phyloP scores from a whole-genome alignment of 257 asterid genomes.

The Henckelia pumila region DNA sequence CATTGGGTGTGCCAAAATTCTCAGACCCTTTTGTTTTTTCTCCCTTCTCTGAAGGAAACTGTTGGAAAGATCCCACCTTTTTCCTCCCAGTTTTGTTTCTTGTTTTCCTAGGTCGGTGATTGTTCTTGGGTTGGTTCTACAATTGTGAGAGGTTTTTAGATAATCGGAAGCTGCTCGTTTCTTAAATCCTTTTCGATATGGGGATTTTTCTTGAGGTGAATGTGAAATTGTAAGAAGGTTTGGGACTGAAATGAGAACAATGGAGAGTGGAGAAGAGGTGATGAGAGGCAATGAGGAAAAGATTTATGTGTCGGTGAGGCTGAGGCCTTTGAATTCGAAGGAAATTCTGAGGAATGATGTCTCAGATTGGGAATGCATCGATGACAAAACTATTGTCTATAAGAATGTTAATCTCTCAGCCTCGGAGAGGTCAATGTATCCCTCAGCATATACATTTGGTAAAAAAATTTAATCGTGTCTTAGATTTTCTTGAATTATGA shows the following conservation, averaged over 20 bases:
- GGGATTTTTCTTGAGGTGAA: conserved; percentile 21
- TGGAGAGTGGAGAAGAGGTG: conserved; percentile 43
- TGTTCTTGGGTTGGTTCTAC: too few relatives aligned
- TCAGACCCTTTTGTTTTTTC: conserved; percentile 36
- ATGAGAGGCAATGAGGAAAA: conserved; percentile 58
- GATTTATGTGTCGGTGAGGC: conserved; percentile 88
- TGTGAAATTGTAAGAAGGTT: conserved; percentile 26
- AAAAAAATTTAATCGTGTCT: conserved; percentile 18
- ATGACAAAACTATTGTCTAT: conserved; percentile 65
- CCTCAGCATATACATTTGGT: conserved; percentile 83
- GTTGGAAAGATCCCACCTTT: neutral
- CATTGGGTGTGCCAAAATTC: conserved; percentile 46
- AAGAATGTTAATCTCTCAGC: conserved; percentile 68
- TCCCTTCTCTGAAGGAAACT: conserved; percentile 12
- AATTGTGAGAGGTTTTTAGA: too few relatives aligned
- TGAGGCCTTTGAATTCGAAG: conserved; percentile 79
- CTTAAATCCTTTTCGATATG: neutral
- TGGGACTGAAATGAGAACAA: conserved; percentile 38
- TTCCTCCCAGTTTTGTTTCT: too few relatives aligned
- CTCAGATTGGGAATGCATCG: conserved; percentile 96
- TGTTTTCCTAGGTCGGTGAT: too few relatives aligned
- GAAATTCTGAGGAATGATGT: conserved; percentile 72
- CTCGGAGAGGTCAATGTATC: conserved; percentile 85
- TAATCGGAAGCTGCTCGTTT: too few relatives aligned
- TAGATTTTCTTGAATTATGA: conserved; percentile 9